Evolutionary conservation across 2,329 filamentous ascomycete genomes (phyloP).

Genomic region (Aspergillus niger): DNA sequence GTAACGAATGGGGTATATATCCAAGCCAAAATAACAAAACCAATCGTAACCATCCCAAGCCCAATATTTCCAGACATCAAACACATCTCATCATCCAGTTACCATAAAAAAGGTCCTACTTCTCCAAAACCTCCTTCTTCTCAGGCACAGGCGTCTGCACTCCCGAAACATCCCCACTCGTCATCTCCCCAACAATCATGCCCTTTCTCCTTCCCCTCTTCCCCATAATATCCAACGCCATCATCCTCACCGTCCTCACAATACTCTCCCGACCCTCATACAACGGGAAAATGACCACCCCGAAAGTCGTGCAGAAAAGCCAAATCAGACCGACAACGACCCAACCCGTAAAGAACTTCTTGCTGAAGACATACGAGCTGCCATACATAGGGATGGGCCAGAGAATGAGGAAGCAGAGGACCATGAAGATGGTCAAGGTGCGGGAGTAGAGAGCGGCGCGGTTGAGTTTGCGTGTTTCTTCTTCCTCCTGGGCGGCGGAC

Average conservation of each 20-base stretch:
- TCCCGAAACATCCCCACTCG: background rate
- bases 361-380: constrained; percentile 75
- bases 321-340: constrained; percentile 75
- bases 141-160: constrained; percentile 15
- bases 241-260: constrained; percentile 60
- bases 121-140: constrained; percentile 6
- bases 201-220: constrained; percentile 40
- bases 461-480: constrained; percentile 54
- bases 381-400: constrained; percentile 96
- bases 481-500: constrained; percentile 42
- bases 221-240: constrained; percentile 61
- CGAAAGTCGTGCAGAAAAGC: constrained; percentile 72
- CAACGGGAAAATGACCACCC: constrained; percentile 78
- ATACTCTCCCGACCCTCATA: constrained; percentile 76
- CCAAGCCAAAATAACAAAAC: constrained; percentile 1
- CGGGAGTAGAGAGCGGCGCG: constrained; percentile 58
- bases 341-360: constrained; percentile 82
- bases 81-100: background rate
- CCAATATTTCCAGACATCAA: background rate
- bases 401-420: constrained; percentile 71
- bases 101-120: background rate
- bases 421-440: constrained; percentile 63
- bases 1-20: constrained; percentile 12
- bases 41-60: background rate
- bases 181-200: background rate